phyloP scores from a whole-genome alignment of 2,329 filamentous ascomycete species.

The Dactylonectria macrodidyma region DNA sequence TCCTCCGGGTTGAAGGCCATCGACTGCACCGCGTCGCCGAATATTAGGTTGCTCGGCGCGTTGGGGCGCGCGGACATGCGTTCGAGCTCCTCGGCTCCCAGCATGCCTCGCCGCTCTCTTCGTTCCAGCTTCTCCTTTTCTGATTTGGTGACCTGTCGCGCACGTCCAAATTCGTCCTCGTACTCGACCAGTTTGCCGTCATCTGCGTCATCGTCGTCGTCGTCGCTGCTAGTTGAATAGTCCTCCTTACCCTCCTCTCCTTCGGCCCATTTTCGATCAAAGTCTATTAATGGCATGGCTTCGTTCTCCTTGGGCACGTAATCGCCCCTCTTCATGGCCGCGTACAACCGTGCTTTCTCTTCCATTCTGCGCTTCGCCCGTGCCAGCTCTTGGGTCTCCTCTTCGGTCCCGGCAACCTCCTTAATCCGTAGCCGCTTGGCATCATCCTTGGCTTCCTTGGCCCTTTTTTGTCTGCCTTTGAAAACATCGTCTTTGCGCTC shows the following conservation, averaged over 20 bases:
- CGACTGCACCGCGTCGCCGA: slow-evolving; percentile 87
- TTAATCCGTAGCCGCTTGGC: slow-evolving; percentile 64
- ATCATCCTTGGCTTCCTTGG: slow-evolving; percentile 63
- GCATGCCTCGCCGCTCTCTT: slow-evolving; percentile 62
- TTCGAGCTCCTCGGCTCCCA: slow-evolving; percentile 74
- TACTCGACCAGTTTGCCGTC: slow-evolving; percentile 83
- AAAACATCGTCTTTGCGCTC: slow-evolving; percentile 65
- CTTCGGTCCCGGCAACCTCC: slow-evolving; percentile 68
- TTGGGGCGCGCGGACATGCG: slow-evolving; percentile 77
- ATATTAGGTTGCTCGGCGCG: slow-evolving; percentile 81
- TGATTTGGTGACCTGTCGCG: slow-evolving; percentile 78
- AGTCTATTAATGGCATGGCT: slow-evolving; percentile 84
- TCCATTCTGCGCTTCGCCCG: slow-evolving; percentile 87
- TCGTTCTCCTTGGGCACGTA: slow-evolving; percentile 78
- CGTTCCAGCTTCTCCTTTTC: slow-evolving; percentile 77
- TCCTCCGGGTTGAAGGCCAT: slow-evolving; percentile 86
- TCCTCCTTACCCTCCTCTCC: slow-evolving; percentile 65
- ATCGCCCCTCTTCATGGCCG: slow-evolving; percentile 91
- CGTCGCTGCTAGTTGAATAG: slow-evolving; percentile 63
- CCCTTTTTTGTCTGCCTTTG: slow-evolving; percentile 47
- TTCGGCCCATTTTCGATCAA: slow-evolving; percentile 96
- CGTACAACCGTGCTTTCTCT: slow-evolving; percentile 90
- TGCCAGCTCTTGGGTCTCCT: slow-evolving; percentile 77
- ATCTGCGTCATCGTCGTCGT: slow-evolving; percentile 57
- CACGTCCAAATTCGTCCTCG: slow-evolving; percentile 93